Percentiles rank a stretch among this genome's conserved stretches.
Evolutionary conservation across 1,284 basidiomycete species (phyloP).

Genomic region (Malassezia furfur): DNA sequence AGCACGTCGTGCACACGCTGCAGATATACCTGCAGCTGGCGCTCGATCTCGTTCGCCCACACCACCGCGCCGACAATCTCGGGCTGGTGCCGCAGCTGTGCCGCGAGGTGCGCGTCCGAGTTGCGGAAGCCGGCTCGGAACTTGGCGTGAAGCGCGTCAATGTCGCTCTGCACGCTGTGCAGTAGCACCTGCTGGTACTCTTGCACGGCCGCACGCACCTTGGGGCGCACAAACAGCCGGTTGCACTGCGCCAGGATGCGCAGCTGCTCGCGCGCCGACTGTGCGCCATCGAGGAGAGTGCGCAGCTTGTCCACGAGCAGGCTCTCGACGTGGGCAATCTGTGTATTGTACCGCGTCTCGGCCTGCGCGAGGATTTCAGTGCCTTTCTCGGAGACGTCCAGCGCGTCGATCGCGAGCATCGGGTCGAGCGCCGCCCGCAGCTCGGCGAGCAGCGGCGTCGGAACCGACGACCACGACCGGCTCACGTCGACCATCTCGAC

Average conservation of each 20-base stretch:
- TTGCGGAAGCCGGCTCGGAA: conserved; percentile 72
- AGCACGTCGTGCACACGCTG: conserved; percentile 98
- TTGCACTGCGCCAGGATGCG: conserved; percentile 98
- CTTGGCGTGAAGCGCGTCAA: conserved; percentile 86
- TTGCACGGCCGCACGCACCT: conserved; percentile 75
- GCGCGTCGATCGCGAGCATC: conserved; percentile 87
- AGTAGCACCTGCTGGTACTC: conserved; percentile 79
- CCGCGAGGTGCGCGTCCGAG: conserved; percentile 95
- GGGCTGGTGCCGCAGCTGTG: conserved; percentile 90
- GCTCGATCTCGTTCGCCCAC: conserved; percentile 96
- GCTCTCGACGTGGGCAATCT: conserved; percentile 92
- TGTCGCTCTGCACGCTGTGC: conserved; percentile 77
- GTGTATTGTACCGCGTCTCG: conserved; percentile 93
- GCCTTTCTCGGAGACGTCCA: conserved; percentile 74
- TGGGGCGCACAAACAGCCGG: conserved; percentile 91
- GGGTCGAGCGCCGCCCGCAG: conserved; percentile 82
- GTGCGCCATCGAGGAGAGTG: conserved; percentile 84
- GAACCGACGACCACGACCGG: conserved; percentile 54
- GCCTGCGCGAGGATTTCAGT: conserved; percentile 97
- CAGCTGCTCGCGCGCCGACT: conserved; percentile 99
- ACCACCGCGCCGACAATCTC: conserved; percentile 95
- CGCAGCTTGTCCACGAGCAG: conserved; percentile 89
- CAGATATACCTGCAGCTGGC: conserved; percentile 93
- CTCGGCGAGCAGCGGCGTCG: conserved; percentile 61
- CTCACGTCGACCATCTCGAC: conserved; percentile 94